Percentiles rank a stretch among this genome's conserved stretches.
Conservation (phyloP, 306 rosid species). For the Styphnolobium japonicum region DNA sequence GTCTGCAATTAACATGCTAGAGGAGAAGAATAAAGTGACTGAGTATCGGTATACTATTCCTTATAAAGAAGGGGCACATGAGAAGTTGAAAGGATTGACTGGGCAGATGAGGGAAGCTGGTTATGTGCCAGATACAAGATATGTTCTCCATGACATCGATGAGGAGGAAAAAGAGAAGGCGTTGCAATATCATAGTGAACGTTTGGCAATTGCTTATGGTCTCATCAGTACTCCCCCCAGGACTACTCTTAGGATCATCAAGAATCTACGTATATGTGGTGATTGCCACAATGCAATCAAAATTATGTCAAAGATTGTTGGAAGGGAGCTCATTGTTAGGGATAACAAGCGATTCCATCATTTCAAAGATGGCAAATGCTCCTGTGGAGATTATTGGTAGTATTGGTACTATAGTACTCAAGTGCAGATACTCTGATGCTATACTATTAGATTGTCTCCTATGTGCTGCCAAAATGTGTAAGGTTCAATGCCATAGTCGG, state of each 20-base stretch:
- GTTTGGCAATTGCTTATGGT: slow-evolving; percentile 73
- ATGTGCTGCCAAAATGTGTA: neutral
- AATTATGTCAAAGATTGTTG: slow-evolving; percentile 63
- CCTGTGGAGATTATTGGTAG: slow-evolving; percentile 72
- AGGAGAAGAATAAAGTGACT: slow-evolving; percentile 46
- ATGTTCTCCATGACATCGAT: slow-evolving; percentile 68
- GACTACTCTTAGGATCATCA: slow-evolving; percentile 70
- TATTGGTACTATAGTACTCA: neutral
- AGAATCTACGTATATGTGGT: slow-evolving; percentile 66
- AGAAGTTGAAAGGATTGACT: slow-evolving; percentile 46
- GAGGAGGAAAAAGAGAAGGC: slow-evolving; percentile 73
- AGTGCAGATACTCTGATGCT: neutral
- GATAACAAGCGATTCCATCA: slow-evolving; percentile 76
- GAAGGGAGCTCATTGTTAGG: slow-evolving; percentile 68
- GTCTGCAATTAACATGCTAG: slow-evolving; percentile 49
- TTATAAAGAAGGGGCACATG: slow-evolving; percentile 37
- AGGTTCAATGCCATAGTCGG: neutral
- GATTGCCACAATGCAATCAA: slow-evolving; percentile 71
- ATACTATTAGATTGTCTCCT: neutral
- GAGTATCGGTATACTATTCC: slow-evolving; percentile 35
- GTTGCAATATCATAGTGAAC: slow-evolving; percentile 64
- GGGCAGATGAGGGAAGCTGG: slow-evolving; percentile 73
- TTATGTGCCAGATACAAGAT: slow-evolving; percentile 69
- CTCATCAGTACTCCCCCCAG: slow-evolving; percentile 71
- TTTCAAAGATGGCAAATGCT: slow-evolving; percentile 63